These are phyloP conservation scores for Basipetospora chlamydospora DNA, from an alignment of 2,329 filamentous ascomycete genomes.

Conservation along the genomic window DNA sequence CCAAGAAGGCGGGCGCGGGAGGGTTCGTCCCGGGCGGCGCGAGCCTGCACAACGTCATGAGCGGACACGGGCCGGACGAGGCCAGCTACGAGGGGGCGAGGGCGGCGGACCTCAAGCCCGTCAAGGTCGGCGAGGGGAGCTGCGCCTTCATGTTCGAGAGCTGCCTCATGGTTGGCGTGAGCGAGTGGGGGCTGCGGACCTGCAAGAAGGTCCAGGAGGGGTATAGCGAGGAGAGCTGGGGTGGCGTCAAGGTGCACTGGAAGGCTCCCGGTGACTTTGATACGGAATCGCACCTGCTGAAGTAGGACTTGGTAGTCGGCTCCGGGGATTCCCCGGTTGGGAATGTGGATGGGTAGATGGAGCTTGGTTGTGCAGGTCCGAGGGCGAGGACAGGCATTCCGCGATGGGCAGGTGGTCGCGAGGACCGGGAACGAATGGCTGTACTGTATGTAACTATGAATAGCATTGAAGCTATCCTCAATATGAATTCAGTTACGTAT, in stretches of 20 bases:
- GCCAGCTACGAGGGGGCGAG: slow-evolving; percentile 41
- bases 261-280: slow-evolving; percentile 21
- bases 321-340: too few relatives aligned
- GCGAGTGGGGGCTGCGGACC: slow-evolving; percentile 49
- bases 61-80: slow-evolving; percentile 48
- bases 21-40: slow-evolving; percentile 47
- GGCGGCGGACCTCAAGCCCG: slow-evolving; percentile 36
- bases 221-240: slow-evolving; percentile 77
- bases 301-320: too few relatives aligned
- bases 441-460: too few relatives aligned
- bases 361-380: not conserved
- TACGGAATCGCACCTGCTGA: slow-evolving; percentile 15
- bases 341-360: not conserved
- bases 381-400: too few relatives aligned
- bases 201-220: slow-evolving; percentile 47
- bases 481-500: too few relatives aligned
- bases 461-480: too few relatives aligned
- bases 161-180: slow-evolving; percentile 55
- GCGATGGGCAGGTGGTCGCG: too few relatives aligned
- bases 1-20: slow-evolving; percentile 37
- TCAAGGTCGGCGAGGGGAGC: slow-evolving; percentile 43
- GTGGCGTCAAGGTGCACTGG: slow-evolving; percentile 49
- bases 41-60: slow-evolving; percentile 57
- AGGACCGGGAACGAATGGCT: too few relatives aligned
- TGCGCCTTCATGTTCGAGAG: slow-evolving; percentile 60